Conservation (phyloP, 2,329 filamentous ascomycete genomes). For the Calycina herbarum region DNA sequence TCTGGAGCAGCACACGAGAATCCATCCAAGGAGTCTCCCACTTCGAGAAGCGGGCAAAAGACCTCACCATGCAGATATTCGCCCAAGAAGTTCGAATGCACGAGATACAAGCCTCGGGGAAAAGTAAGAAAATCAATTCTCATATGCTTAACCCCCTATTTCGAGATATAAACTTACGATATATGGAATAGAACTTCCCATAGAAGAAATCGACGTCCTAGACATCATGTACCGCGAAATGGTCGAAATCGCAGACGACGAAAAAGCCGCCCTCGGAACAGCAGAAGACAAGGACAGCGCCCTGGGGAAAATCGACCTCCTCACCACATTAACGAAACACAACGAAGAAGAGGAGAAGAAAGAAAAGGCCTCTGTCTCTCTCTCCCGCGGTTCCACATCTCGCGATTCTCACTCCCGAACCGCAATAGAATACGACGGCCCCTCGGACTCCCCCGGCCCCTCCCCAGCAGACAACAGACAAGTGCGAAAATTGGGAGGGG, state of each 20-base stretch:
- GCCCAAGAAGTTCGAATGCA: constrained; percentile 17
- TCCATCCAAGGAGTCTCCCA: background rate
- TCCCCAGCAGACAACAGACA: constrained; percentile 35
- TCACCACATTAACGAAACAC: constrained; percentile 27
- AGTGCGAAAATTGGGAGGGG: constrained; percentile 29
- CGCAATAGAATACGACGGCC: constrained; percentile 34
- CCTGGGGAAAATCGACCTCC: constrained; percentile 21
- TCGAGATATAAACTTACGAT: background rate
- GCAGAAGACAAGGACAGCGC: constrained; percentile 9
- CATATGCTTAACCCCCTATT: background rate
- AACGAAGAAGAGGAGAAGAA: constrained; percentile 26
- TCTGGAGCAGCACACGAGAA: constrained; percentile 17
- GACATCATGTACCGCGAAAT: constrained; percentile 33
- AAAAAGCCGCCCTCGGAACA: constrained; percentile 21
- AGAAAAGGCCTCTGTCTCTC: constrained; percentile 17
- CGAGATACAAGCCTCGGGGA: background rate
- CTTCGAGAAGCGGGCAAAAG: constrained; percentile 13
- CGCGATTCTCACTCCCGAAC: constrained; percentile 32
- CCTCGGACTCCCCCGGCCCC: constrained; percentile 35
- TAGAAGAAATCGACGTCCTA: constrained; percentile 30
- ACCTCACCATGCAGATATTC: constrained; percentile 17
- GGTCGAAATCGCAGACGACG: constrained; percentile 33
- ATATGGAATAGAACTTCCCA: constrained; percentile 22
- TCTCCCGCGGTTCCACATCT: constrained; percentile 24
- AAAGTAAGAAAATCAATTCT: background rate